Conservation (phyloP, 2,329 filamentous ascomycete genomes). For the Penicillium sclerotigenum region DNA sequence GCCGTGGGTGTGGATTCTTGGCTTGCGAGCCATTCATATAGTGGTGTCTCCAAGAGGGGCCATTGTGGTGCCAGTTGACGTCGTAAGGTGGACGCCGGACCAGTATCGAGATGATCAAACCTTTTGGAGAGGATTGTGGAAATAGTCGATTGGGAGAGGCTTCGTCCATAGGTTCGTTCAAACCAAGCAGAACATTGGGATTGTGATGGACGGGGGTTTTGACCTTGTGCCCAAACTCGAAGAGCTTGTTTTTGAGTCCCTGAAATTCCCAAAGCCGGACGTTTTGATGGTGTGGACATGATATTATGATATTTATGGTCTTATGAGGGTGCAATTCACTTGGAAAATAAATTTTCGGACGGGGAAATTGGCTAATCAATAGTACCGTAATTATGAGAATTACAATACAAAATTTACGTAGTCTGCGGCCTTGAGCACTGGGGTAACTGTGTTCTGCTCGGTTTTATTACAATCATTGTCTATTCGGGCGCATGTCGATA, state of each 20-base stretch:
- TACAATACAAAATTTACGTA: background rate
- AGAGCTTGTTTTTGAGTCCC: conserved; percentile 4
- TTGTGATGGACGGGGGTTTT: conserved; percentile 2
- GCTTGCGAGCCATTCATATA: conserved; percentile 2
- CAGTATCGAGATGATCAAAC: background rate
- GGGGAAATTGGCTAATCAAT: background rate
- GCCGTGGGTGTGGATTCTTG: background rate
- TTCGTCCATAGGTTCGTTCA: background rate
- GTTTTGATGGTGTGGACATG: background rate
- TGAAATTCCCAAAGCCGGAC: background rate
- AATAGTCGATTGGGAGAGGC: conserved; percentile 2
- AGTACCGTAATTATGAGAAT: background rate
- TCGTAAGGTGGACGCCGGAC: background rate
- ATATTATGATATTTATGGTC: too few species aligned
- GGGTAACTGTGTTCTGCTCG: background rate
- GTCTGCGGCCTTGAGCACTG: background rate
- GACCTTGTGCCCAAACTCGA: background rate
- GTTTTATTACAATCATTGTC: background rate
- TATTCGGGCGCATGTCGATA: background rate
- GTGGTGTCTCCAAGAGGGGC: background rate
- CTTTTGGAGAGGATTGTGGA: conserved; percentile 1
- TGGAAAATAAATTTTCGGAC: background rate
- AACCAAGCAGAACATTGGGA: conserved; percentile 4
- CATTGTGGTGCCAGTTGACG: conserved; percentile 5
- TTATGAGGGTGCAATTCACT: background rate